These are phyloP conservation scores for Aeschynomene evenia DNA, from an alignment of 306 rosid species.

Conservation along the genomic window DNA sequence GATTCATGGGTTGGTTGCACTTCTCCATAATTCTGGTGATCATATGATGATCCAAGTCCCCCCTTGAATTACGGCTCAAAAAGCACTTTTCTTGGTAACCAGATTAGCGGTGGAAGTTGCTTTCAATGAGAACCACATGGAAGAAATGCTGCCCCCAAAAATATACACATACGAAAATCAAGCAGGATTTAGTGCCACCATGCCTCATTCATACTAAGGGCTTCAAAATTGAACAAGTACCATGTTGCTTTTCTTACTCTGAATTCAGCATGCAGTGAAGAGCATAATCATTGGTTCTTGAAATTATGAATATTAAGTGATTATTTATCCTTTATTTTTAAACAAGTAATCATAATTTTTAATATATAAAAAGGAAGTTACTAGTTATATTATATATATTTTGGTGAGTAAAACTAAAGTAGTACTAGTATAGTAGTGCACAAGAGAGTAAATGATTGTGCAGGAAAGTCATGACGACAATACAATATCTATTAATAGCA, in stretches of 20 bases:
- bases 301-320: too few species aligned
- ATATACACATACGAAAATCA: slow-evolving; percentile 28
- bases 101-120: slow-evolving; percentile 31
- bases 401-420: too few species aligned
- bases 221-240: slow-evolving; percentile 14
- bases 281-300: too few species aligned
- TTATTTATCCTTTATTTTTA: too few species aligned
- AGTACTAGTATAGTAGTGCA: too few species aligned
- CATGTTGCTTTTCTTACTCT: not conserved
- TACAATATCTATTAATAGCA: not conserved
- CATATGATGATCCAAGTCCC: slow-evolving; percentile 12
- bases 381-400: too few species aligned
- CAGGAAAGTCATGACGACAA: slow-evolving; percentile 11
- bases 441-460: not conserved
- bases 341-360: too few species aligned
- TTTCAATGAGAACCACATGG: slow-evolving; percentile 20
- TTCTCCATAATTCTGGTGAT: not conserved
- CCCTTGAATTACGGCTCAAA: slow-evolving; percentile 32
- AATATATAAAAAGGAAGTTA: too few species aligned
- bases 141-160: not conserved
- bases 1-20: slow-evolving; percentile 20
- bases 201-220: not conserved
- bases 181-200: slow-evolving; percentile 19
- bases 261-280: not conserved
- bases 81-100: not conserved